Conservation (phyloP, 1,284 basidiomycete genomes). For the Phylloboletellus chloephorus region DNA sequence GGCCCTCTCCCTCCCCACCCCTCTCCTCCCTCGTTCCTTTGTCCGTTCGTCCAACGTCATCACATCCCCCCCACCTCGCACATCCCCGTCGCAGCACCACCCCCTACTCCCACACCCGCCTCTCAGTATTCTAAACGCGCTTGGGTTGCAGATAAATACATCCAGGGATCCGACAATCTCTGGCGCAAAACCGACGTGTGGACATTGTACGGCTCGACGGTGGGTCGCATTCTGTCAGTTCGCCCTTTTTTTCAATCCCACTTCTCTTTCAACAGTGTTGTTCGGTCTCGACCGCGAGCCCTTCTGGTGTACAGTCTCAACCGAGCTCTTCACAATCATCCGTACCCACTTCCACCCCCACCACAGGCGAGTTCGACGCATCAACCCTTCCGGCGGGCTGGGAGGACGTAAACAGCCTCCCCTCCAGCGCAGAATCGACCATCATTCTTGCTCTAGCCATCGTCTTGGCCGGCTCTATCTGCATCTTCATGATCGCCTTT, state of each 20-base stretch:
- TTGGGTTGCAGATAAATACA: conserved; percentile 52
- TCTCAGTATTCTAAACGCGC: conserved; percentile 1
- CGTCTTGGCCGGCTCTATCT: conserved; percentile 52
- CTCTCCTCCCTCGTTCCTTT: conserved; percentile 55
- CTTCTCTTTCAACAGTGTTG: conserved; percentile 19
- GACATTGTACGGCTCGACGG: conserved; percentile 58
- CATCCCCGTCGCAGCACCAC: conserved; percentile 1
- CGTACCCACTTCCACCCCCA: conserved; percentile 14
- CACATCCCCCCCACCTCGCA: conserved; percentile 4
- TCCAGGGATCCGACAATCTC: conserved; percentile 48
- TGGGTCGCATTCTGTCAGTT: conserved; percentile 32
- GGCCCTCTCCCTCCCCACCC: conserved; percentile 37
- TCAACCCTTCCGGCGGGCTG: conserved; percentile 53
- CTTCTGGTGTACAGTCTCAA: conserved; percentile 25
- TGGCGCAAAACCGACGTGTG: conserved; percentile 58
- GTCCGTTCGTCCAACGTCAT: conserved; percentile 43
- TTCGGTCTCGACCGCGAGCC: conserved; percentile 24
- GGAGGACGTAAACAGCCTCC: conserved; percentile 26
- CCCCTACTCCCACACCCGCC: background rate
- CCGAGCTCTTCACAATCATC: conserved; percentile 20
- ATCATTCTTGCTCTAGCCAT: conserved; percentile 59
- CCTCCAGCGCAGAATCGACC: conserved; percentile 33
- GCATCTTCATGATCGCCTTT: conserved; percentile 49
- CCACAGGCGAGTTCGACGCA: conserved; percentile 28
- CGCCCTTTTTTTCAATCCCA: conserved; percentile 8